These are phyloP conservation scores for Globisporangium takayamanum DNA, from an alignment of 352 stramenopile genomes.

Conservation along the genomic window DNA sequence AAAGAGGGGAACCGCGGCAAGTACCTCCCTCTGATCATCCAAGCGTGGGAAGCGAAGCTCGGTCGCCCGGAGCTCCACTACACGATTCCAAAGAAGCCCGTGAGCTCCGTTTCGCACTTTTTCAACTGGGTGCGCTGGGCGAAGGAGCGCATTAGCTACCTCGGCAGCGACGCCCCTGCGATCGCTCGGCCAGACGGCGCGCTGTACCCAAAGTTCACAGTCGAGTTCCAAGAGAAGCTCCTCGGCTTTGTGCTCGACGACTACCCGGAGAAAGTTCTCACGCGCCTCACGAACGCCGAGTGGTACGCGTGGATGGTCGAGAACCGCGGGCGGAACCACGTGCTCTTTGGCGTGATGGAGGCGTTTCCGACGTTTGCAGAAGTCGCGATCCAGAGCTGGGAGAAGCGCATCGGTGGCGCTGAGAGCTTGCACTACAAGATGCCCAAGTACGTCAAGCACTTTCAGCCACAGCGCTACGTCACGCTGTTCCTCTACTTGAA, in stretches of 20 bases:
- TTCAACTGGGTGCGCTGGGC: conserved; percentile 79
- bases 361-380: conserved; percentile 52
- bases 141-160: conserved; percentile 66
- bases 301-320: conserved; percentile 72
- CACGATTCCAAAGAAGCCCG: conserved; percentile 56
- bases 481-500: conserved; percentile 97
- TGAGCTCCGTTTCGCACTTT: conserved; percentile 60
- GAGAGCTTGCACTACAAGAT: conserved; percentile 45
- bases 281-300: conserved; percentile 48
- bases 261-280: conserved; percentile 45
- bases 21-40: conserved; percentile 51
- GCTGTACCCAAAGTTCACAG: conserved; percentile 64
- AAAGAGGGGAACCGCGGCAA: conserved; percentile 36
- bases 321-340: conserved; percentile 55
- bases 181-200: conserved; percentile 33
- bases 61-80: conserved; percentile 45
- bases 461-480: conserved; percentile 91
- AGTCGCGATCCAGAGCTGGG: conserved; percentile 65
- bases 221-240: conserved; percentile 56
- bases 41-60: conserved; percentile 58
- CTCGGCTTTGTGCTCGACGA: conserved; percentile 62
- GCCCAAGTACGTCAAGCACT: conserved; percentile 63
- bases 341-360: conserved; percentile 61
- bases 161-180: conserved; percentile 42
- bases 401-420: conserved; percentile 29